phyloP scores from a whole-genome alignment of 2,329 filamentous ascomycete genomes.

The Colletotrichum karsti region DNA sequence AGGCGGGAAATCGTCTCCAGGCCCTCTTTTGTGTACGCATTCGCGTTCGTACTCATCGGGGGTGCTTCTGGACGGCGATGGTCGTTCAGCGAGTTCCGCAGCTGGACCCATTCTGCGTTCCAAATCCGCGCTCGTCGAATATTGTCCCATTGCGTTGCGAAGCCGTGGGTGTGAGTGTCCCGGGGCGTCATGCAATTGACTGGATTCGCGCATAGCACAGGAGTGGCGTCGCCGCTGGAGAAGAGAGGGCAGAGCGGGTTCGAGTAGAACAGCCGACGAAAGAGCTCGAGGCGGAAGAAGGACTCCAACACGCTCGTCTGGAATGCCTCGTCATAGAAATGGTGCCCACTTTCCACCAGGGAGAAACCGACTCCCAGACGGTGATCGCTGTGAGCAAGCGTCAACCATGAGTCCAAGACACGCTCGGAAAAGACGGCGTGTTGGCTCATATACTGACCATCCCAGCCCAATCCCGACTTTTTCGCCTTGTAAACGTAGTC shows the following conservation, averaged over 20 bases:
- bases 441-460: not conserved
- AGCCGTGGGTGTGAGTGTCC: not conserved
- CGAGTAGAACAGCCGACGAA: not conserved
- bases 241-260: not conserved
- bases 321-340: not conserved
- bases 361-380: not conserved
- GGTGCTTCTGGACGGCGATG: no score
- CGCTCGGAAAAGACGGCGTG: not conserved
- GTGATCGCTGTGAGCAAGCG: not conserved
- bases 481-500: not conserved
- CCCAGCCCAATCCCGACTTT: no score
- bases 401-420: no score
- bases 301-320: not conserved
- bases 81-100: no score
- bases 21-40: not conserved
- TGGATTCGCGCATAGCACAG: not conserved
- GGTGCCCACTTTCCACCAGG: not conserved
- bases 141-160: not conserved
- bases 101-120: not conserved
- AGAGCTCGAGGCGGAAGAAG: not conserved
- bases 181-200: not conserved
- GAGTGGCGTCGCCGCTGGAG: not conserved
- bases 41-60: no score
- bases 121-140: not conserved
- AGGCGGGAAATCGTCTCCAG: not conserved